phyloP scores from a whole-genome alignment of 2,329 filamentous ascomycete species.

The Ceratocystis cacaofunesta region DNA sequence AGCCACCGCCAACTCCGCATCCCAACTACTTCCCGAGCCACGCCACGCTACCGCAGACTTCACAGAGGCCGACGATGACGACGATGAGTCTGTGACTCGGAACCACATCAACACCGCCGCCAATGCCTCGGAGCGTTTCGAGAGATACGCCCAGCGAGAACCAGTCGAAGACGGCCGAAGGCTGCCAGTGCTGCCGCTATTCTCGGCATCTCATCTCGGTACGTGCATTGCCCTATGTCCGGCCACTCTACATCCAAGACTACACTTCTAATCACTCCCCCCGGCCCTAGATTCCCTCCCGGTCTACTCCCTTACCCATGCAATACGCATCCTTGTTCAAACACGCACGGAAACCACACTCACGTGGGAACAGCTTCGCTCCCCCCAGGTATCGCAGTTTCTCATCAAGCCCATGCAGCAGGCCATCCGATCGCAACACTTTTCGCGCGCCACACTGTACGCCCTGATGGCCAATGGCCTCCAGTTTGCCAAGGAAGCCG shows the following conservation, averaged over 20 bases:
- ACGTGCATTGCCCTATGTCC: slow-evolving; percentile 19
- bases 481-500: slow-evolving; percentile 79
- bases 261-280: slow-evolving; percentile 9
- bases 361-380: slow-evolving; percentile 86
- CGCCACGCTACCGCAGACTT: slow-evolving; percentile 49
- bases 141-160: slow-evolving; percentile 17
- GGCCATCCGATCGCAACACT: slow-evolving; percentile 68
- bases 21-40: slow-evolving; percentile 20
- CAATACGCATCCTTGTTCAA: slow-evolving; percentile 71
- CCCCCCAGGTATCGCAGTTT: slow-evolving; percentile 93
- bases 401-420: slow-evolving; percentile 90
- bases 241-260: not conserved
- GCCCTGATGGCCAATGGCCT: slow-evolving; percentile 86
- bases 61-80: slow-evolving; percentile 45
- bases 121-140: slow-evolving; percentile 21
- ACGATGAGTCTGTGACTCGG: slow-evolving; percentile 21
- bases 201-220: slow-evolving; percentile 67
- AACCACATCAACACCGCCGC: slow-evolving; percentile 24
- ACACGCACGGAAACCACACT: slow-evolving; percentile 81
- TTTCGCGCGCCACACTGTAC: slow-evolving; percentile 74
- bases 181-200: slow-evolving; percentile 52
- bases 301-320: slow-evolving; percentile 79
- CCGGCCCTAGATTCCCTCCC: slow-evolving; percentile 56
- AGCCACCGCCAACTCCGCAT: not conserved
- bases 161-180: slow-evolving; percentile 17